Evolutionary conservation across 495 filamentous ascomycete species (phyloP), one percentile per base, ranked within the genome.

Genomic region (Penicillium bovifimosum): DNA sequence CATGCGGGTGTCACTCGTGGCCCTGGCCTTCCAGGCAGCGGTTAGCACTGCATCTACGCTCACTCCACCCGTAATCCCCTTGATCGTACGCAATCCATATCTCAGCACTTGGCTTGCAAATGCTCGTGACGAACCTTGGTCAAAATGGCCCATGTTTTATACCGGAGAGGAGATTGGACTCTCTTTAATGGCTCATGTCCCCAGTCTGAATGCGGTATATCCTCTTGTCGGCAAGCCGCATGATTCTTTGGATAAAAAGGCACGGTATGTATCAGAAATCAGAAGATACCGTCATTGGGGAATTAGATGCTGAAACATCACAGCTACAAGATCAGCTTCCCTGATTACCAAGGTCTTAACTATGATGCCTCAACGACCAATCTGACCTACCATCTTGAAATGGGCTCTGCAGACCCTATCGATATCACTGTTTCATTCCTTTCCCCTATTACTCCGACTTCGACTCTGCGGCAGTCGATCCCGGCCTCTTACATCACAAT

Each of bases 361-460:
- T 97, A 91, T 62, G 92, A 97, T 72, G 88, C 92, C 34, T 95
- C 90, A 1, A 92, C 88, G 1, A 97, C 92, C 28, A 96, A 95
- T 59, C 78, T 97, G 44, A 92, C 87, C 32, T 97, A 96, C 66
- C 68, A 66, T 14, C 82, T 97, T 35, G 72, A 75, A 5, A 73
- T 80, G 5, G 39, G 45, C 8, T 34, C 56, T 4, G 56, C 58
- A 10, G 54, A 58, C 7, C 75, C 81, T 41, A 54, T 74, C 2
- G 80, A 84, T 48, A 68, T 97, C 47, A 82, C 80, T 3, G 77
- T 96, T 18, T 92, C 91, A 2, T 96, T 96, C 69, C 77, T 96
- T 33, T 96, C 91, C 18, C 92, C 92, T 5, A 89, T 97, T 40
- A 97, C 92, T 0, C 90, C 91, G 3, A 89, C 89, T 4, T 96